Percentiles rank a stretch among this genome's conserved stretches.
Evolutionary conservation across 441 rosid genomes (phyloP).

Genomic region (Melastoma candidum): DNA sequence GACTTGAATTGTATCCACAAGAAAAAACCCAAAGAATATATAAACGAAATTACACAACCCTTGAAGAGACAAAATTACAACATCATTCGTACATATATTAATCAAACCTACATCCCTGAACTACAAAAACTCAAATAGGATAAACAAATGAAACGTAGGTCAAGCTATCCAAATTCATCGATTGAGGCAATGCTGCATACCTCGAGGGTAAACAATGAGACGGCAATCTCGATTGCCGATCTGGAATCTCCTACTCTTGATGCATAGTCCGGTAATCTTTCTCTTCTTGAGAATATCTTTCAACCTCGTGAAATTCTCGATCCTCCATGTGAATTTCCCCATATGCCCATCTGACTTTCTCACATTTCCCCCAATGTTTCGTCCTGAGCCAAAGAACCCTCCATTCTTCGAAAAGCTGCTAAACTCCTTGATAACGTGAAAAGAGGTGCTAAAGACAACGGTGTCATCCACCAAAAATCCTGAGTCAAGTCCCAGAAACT

Average conservation of each 20-base stretch:
- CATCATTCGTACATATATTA: constrained; percentile 1
- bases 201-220: constrained; percentile 98
- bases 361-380: constrained; percentile 55
- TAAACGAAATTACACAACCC: too few relatives aligned
- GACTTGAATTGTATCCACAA: too few relatives aligned
- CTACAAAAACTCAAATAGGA: not conserved
- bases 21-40: too few relatives aligned
- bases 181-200: constrained; percentile 31
- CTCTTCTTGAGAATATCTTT: constrained; percentile 96
- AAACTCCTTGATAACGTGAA: constrained; percentile 92
- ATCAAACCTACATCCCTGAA: not conserved
- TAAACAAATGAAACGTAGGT: constrained; percentile 1
- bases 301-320: constrained; percentile 86
- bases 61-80: too few relatives aligned
- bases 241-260: constrained; percentile 97
- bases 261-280: constrained; percentile 97
- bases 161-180: not conserved
- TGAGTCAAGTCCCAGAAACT: constrained; percentile 57
- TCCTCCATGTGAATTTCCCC: constrained; percentile 91
- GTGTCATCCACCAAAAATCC: constrained; percentile 86
- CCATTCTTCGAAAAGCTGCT: constrained; percentile 74
- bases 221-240: constrained; percentile 98
- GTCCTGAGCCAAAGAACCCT: constrained; percentile 35
- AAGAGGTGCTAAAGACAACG: constrained; percentile 84
- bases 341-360: constrained; percentile 89